These are phyloP conservation scores for Aspergillus sp. DNA, from an alignment of 2,329 filamentous ascomycete genomes.

Conservation along the genomic window DNA sequence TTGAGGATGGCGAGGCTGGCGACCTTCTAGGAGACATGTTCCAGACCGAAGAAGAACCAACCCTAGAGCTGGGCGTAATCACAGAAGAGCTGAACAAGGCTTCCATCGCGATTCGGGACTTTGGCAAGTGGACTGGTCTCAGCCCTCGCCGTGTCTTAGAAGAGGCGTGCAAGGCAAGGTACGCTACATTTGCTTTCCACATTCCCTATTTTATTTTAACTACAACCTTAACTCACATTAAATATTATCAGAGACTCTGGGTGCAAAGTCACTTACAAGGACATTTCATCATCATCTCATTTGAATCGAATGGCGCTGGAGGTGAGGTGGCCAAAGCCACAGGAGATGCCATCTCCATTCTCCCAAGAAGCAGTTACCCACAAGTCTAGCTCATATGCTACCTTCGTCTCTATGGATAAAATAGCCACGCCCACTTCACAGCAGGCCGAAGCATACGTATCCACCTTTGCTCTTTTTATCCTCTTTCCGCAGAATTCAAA, in stretches of 20 bases:
- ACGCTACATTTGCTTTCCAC: constrained; percentile 10
- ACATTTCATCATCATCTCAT: constrained; percentile 72
- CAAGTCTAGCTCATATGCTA: constrained; percentile 45
- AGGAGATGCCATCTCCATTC: constrained; percentile 52
- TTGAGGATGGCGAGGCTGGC: constrained; percentile 34
- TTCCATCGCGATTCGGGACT: constrained; percentile 68
- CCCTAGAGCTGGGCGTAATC: constrained; percentile 45
- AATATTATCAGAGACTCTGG: constrained; percentile 61
- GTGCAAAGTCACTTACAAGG: constrained; percentile 65
- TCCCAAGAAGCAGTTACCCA: constrained; percentile 45
- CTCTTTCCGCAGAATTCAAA: constrained; percentile 75
- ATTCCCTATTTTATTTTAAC: neutral
- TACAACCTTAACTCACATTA: neutral
- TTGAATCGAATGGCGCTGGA: constrained; percentile 73
- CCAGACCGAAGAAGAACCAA: constrained; percentile 42
- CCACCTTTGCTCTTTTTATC: constrained; percentile 77
- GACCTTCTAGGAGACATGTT: constrained; percentile 61
- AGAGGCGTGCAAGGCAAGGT: constrained; percentile 83
- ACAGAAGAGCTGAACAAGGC: constrained; percentile 23
- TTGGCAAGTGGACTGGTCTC: constrained; percentile 78
- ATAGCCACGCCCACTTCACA: constrained; percentile 72
- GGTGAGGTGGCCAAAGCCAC: constrained; percentile 76
- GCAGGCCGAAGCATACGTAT: constrained; percentile 85
- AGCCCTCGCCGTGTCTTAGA: constrained; percentile 75
- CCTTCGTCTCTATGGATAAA: constrained; percentile 70